These are phyloP conservation scores for Papiliotrema nemorosa DNA, from an alignment of 1,284 basidiomycete species.

Conservation along the genomic window DNA sequence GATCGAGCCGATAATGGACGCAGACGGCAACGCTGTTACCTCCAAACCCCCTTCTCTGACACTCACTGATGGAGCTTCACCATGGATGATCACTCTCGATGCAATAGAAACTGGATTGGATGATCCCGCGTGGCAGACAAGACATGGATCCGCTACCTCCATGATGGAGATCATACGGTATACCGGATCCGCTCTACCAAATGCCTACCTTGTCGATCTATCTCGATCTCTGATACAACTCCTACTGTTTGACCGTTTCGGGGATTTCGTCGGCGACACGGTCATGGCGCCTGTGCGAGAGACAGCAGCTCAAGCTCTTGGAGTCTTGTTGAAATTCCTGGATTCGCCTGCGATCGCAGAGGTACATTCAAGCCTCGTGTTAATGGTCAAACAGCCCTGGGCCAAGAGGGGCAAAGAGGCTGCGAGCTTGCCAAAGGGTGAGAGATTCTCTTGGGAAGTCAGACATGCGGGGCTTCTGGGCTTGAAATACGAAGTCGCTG, in stretches of 20 bases:
- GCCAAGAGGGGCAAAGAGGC: conserved; percentile 49
- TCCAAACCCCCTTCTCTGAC: conserved; percentile 13
- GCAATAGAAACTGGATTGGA: conserved; percentile 82
- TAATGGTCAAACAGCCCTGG: conserved; percentile 89
- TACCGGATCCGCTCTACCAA: conserved; percentile 75
- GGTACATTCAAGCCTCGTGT: conserved; percentile 77
- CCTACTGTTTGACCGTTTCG: conserved; percentile 93
- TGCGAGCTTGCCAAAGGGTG: conserved; percentile 46
- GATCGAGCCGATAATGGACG: conserved; percentile 34
- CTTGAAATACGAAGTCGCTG: conserved; percentile 96
- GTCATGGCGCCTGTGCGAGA: conserved; percentile 96
- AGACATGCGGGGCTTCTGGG: conserved; percentile 94
- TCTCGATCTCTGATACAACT: conserved; percentile 84
- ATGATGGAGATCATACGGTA: conserved; percentile 82
- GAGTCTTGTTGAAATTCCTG: conserved; percentile 84
- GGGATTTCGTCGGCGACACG: conserved; percentile 95
- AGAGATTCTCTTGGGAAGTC: conserved; percentile 88
- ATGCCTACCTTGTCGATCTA: conserved; percentile 54
- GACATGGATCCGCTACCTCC: conserved; percentile 92
- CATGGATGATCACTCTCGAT: conserved; percentile 81
- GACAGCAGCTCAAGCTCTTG: conserved; percentile 91
- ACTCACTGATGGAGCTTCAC: conserved; percentile 65
- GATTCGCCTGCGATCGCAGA: conserved; percentile 68
- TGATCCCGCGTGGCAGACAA: conserved; percentile 82
- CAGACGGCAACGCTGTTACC: conserved; percentile 23